Percentiles rank a stretch among this genome's conserved stretches.
phyloP scores from a whole-genome alignment of 1,139 yeast species.

The Wickerhamomyces sp. region DNA sequence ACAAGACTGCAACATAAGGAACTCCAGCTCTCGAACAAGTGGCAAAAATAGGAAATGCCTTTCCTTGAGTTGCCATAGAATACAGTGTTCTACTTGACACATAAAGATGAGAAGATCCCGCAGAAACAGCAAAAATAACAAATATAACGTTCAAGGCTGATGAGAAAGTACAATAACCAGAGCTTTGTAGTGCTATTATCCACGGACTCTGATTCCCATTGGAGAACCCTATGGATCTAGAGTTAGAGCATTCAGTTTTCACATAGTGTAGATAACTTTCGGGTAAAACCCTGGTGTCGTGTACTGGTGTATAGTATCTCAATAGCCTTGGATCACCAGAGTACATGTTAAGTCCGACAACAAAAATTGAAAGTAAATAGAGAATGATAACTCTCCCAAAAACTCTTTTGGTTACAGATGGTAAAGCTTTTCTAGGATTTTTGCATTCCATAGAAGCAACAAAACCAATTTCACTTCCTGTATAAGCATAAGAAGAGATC shows the following conservation, averaged over 20 bases:
- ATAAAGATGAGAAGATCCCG: slow-evolving; percentile 74
- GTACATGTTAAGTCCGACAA: slow-evolving; percentile 66
- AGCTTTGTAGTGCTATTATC: slow-evolving; percentile 72
- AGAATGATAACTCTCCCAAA: slow-evolving; percentile 68
- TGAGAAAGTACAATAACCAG: slow-evolving; percentile 60
- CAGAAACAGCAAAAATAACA: slow-evolving; percentile 69
- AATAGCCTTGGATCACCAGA: slow-evolving; percentile 72
- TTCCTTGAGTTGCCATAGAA: slow-evolving; percentile 66
- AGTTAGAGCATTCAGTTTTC: slow-evolving; percentile 23
- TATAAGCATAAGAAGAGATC: slow-evolving; percentile 67
- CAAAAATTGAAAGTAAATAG: slow-evolving; percentile 65
- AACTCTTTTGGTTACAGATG: slow-evolving; percentile 71
- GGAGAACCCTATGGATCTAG: slow-evolving; percentile 16
- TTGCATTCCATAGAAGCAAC: slow-evolving; percentile 85
- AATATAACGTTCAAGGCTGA: slow-evolving; percentile 62
- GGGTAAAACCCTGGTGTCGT: slow-evolving; percentile 4
- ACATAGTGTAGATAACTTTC: slow-evolving; percentile 8
- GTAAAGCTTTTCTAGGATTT: slow-evolving; percentile 74
- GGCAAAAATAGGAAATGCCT: slow-evolving; percentile 60
- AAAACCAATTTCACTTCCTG: slow-evolving; percentile 80
- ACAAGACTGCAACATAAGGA: slow-evolving; percentile 66
- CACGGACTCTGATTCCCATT: slow-evolving; percentile 73
- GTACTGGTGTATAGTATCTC: slow-evolving; percentile 37
- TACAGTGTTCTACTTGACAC: slow-evolving; percentile 78
- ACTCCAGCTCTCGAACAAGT: slow-evolving; percentile 62